Conservation (phyloP, 441 rosid genomes). For the Arabidopsis lyrata region DNA sequence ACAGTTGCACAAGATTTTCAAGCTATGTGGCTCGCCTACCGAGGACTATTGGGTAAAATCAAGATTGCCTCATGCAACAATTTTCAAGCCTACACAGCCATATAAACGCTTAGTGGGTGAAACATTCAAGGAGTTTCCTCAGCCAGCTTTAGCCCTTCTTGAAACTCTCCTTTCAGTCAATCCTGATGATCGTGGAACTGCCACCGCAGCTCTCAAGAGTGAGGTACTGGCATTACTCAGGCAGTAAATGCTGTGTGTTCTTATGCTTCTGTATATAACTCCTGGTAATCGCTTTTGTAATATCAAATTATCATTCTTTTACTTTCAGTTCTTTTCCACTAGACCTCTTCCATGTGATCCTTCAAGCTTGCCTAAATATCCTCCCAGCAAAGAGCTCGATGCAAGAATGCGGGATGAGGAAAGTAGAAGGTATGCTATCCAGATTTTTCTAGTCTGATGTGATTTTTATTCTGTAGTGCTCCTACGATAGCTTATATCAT, state of each 20-base stretch:
- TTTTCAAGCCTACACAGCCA: constrained; percentile 95
- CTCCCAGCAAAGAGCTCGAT: constrained; percentile 97
- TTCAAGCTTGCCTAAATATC: constrained; percentile 90
- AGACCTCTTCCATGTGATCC: constrained; percentile 94
- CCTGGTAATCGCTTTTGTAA: constrained; percentile 16
- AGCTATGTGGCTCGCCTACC: constrained; percentile 95
- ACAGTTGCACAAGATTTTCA: constrained; percentile 96
- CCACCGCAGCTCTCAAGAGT: constrained; percentile 75
- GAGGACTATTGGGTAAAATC: constrained; percentile 96
- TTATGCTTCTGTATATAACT: background rate
- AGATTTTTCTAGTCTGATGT: background rate
- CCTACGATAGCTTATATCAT: background rate
- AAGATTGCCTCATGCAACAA: constrained; percentile 93
- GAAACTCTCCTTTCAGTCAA: constrained; percentile 87
- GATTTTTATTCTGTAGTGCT: background rate
- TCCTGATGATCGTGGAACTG: constrained; percentile 92
- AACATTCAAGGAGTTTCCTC: constrained; percentile 91
- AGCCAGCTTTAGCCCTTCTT: constrained; percentile 83
- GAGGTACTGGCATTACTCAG: constrained; percentile 57
- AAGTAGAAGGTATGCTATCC: constrained; percentile 69
- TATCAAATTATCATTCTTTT: constrained; percentile 24
- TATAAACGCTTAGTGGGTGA: constrained; percentile 87
- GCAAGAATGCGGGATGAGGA: constrained; percentile 94
- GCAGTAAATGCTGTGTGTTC: constrained; percentile 22
- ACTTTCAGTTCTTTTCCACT: constrained; percentile 70